These are phyloP conservation scores for Tilletia setariae DNA, from an alignment of 1,284 basidiomycete genomes.

Conservation along the genomic window DNA sequence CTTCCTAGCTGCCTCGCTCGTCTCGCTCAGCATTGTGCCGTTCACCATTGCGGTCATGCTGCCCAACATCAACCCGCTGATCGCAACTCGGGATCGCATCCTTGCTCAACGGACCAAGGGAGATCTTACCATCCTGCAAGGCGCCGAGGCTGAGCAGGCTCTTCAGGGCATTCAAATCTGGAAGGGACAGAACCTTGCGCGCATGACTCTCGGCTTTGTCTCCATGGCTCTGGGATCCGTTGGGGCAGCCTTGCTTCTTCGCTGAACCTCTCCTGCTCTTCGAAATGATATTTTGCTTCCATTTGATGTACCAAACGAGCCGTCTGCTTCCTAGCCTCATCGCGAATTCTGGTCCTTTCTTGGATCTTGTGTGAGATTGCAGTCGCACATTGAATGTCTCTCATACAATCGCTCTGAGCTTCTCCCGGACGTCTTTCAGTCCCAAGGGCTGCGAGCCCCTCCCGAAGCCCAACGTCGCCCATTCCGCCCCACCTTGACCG, in stretches of 20 bases:
- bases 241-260: background rate
- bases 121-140: background rate
- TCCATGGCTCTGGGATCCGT: background rate
- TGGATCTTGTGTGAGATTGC: too few species aligned
- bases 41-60: background rate
- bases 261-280: too few species aligned
- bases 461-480: constrained; percentile 5
- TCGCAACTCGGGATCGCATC: background rate
- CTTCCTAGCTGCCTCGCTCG: background rate
- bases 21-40: background rate
- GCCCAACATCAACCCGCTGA: constrained; percentile 10
- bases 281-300: too few species aligned
- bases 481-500: constrained; percentile 11
- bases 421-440: background rate
- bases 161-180: constrained; percentile 3
- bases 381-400: background rate
- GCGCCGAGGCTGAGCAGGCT: background rate
- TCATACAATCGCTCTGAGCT: background rate
- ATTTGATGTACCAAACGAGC: too few species aligned
- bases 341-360: too few species aligned
- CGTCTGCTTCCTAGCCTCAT: too few species aligned
- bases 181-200: background rate
- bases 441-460: background rate
- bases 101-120: background rate
- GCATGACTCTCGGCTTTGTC: background rate